A percentile compares a stretch with the other conserved stretches of the same genome.
Conservation (phyloP, 257 asterid species). For the Solanum chilense region DNA sequence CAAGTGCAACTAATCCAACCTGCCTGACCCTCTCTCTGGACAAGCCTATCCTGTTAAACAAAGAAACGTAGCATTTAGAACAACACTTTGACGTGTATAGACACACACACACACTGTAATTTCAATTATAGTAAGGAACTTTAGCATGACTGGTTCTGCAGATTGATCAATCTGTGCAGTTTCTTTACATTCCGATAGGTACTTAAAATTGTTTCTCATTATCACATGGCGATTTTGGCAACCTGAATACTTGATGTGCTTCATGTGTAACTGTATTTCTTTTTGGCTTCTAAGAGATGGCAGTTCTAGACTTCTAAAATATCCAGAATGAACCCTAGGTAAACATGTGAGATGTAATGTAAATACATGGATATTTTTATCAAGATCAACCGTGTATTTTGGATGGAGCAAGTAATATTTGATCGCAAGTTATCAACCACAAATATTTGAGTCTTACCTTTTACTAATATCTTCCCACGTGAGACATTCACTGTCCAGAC, state of each 20-base stretch:
- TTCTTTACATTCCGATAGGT: neutral
- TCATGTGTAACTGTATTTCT: neutral
- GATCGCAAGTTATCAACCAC: neutral
- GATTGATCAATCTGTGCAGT: neutral
- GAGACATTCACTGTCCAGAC: constrained; percentile 75
- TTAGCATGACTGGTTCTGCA: neutral
- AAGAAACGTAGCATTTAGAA: neutral
- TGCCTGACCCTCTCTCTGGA: constrained; percentile 97
- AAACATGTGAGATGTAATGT: neutral
- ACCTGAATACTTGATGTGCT: neutral
- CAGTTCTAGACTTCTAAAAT: neutral
- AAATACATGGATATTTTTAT: neutral
- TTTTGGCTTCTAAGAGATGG: neutral
- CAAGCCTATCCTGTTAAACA: constrained; percentile 74
- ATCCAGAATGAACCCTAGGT: neutral
- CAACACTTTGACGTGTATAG: neutral
- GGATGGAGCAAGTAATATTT: neutral
- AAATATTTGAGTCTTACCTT: constrained; percentile 29
- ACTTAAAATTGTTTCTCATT: neutral
- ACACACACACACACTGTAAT: neutral
- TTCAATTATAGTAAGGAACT: neutral
- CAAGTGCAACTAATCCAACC: constrained; percentile 90
- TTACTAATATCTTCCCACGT: constrained; percentile 98
- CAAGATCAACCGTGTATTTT: neutral
- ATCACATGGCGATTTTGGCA: neutral